Evolutionary conservation across 257 asterid species (phyloP).

Genomic region (Solanum habrochaites): DNA sequence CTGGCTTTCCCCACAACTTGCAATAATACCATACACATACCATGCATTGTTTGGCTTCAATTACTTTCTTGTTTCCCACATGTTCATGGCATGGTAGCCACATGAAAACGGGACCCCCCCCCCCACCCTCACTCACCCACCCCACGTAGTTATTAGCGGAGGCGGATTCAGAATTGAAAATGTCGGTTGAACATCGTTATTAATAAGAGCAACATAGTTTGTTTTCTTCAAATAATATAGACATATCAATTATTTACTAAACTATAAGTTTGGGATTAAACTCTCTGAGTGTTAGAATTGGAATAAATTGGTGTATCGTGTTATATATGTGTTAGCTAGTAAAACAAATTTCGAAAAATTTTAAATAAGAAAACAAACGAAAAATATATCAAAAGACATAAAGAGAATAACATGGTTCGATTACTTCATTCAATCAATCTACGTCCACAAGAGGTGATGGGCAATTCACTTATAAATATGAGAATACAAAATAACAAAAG

Average conservation of each 20-base stretch:
- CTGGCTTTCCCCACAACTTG: constrained; percentile 10
- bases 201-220: not conserved
- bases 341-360: too few relatives aligned
- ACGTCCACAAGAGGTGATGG: not conserved
- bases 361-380: too few relatives aligned
- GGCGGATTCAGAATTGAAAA: not conserved
- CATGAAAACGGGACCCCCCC: constrained; percentile 20
- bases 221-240: not conserved
- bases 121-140: not conserved
- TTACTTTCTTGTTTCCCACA: constrained; percentile 9
- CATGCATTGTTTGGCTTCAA: constrained; percentile 20
- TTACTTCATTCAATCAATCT: not conserved
- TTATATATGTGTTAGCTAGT: too few relatives aligned
- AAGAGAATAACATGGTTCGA: too few relatives aligned
- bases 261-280: not conserved
- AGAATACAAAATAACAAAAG: too few relatives aligned
- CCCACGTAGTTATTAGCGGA: not conserved
- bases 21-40: constrained; percentile 24
- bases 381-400: not conserved
- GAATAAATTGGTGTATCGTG: not conserved
- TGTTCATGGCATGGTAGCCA: constrained; percentile 20
- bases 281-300: not conserved
- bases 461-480: not conserved
- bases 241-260: too few relatives aligned
- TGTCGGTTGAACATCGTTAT: not conserved